Conservation (phyloP, 2,329 filamentous ascomycete species). For the Pezicula radicicola region DNA sequence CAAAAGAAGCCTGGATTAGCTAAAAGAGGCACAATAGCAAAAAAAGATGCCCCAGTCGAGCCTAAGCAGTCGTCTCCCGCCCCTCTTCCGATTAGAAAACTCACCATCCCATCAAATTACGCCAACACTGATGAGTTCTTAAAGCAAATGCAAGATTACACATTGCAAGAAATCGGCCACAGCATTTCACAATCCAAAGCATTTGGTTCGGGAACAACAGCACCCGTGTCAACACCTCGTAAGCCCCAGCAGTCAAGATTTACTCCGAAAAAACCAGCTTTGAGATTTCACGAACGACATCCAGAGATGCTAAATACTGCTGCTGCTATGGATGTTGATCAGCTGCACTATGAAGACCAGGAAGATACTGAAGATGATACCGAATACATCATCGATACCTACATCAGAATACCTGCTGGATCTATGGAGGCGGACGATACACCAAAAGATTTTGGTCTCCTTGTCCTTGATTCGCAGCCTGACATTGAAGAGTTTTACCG, state of each 20-base stretch:
- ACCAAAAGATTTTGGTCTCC: conserved; percentile 42
- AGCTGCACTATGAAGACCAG: conserved; percentile 33
- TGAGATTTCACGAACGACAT: conserved; percentile 54
- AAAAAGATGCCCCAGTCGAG: background rate
- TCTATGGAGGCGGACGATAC: conserved; percentile 43
- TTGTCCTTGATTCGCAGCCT: conserved; percentile 28
- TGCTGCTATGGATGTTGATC: conserved; percentile 31
- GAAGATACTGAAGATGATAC: conserved; percentile 44
- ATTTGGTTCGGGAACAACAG: conserved; percentile 4
- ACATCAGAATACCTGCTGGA: conserved; percentile 56
- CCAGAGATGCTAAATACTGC: conserved; percentile 34
- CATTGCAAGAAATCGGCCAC: conserved; percentile 51
- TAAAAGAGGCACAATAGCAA: conserved; percentile 11
- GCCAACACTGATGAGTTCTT: conserved; percentile 39
- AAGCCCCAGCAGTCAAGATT: conserved; percentile 36
- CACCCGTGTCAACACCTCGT: conserved; percentile 4
- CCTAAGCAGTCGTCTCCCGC: conserved; percentile 7
- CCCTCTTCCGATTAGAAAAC: conserved; percentile 15
- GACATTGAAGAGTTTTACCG: conserved; percentile 56
- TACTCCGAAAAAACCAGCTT: conserved; percentile 52
- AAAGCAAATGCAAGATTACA: conserved; percentile 56
- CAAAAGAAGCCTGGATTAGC: conserved; percentile 24
- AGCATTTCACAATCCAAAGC: conserved; percentile 19
- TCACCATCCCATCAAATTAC: conserved; percentile 24
- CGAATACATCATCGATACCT: conserved; percentile 64